A percentile compares a stretch with the other conserved stretches of the same genome.
Evolutionary conservation across 176 grass and related monocot species (phyloP).

Genomic region (sorghum (Sorghum bicolor)): Sorghum_bicolor_NCBIv3 NC_012870.2:68017501-68018000

Average conservation of each 20-base stretch:
- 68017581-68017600: background rate
- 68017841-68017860: conserved; percentile 48
- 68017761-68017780: conserved; percentile 88
- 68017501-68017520: background rate
- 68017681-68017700: conserved; percentile 64
- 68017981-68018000: conserved; percentile 56
- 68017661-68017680: conserved; percentile 6
- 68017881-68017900: conserved; percentile 45
- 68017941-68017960: too few species aligned
- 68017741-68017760: conserved; percentile 68
- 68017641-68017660: background rate
- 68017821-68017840: conserved; percentile 69
- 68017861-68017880: conserved; percentile 80
- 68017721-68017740: conserved; percentile 57
- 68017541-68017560: background rate
- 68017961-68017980: too few species aligned
- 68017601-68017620: background rate
- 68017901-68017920: background rate
- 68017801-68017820: conserved; percentile 47
- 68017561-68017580: background rate
- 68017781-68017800: conserved; percentile 82
- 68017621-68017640: background rate
- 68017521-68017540: background rate
- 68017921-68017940: background rate
- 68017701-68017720: conserved; percentile 51